Evolutionary conservation across 805 yeast genomes (phyloP).

Genomic region (Nakazawaea wickerhamii): DNA sequence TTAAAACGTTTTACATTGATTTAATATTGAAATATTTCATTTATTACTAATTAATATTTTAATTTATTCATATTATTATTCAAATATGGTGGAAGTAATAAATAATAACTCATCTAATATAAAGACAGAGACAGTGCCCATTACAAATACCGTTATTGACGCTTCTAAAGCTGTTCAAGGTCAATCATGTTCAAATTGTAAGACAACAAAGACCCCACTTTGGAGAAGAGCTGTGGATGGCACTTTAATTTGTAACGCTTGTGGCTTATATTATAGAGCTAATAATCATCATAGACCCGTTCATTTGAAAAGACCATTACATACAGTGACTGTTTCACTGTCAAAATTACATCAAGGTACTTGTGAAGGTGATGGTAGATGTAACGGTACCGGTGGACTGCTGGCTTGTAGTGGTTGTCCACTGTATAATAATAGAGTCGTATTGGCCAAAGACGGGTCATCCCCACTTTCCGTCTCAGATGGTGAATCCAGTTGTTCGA

Average conservation of each 20-base stretch:
- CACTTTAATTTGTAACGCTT: constrained; percentile 51
- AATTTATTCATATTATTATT: no score
- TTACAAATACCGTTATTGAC: not conserved
- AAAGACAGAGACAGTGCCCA: no score
- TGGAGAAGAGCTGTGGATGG: constrained; percentile 59
- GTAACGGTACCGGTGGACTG: constrained; percentile 87
- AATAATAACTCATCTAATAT: no score
- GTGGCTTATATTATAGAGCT: constrained; percentile 51
- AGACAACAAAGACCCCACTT: constrained; percentile 50
- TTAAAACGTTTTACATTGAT: no score
- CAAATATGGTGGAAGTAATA: no score
- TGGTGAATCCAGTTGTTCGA: no score
- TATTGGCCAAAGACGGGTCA: constrained; percentile 19
- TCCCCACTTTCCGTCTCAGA: no score
- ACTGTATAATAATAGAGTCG: constrained; percentile 66
- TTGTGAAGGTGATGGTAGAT: constrained; percentile 71
- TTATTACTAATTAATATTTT: no score
- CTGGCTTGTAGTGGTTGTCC: constrained; percentile 80
- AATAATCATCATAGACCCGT: constrained; percentile 64
- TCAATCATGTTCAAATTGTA: constrained; percentile 48
- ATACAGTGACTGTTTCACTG: constrained; percentile 36
- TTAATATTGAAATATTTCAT: no score
- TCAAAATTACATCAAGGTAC: constrained; percentile 39
- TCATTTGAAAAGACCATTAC: constrained; percentile 54
- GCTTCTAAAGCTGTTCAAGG: constrained; percentile 20